These are phyloP conservation scores for Sarocladium strictum DNA, from an alignment of 2,329 filamentous ascomycete genomes.

Conservation along the genomic window DNA sequence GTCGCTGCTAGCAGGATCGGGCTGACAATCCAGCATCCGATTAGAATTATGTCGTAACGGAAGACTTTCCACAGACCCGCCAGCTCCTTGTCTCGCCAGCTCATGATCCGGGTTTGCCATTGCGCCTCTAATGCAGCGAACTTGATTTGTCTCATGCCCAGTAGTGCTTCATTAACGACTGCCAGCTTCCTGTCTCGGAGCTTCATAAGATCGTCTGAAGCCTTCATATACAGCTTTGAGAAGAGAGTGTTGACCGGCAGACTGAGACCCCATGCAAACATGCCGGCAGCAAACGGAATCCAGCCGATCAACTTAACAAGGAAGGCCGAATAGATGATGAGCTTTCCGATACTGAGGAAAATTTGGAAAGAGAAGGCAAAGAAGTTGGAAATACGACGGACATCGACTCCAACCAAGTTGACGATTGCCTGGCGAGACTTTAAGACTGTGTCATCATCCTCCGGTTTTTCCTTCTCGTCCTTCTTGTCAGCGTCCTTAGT, in stretches of 20 bases:
- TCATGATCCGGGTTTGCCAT: conserved; percentile 65
- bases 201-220: conserved; percentile 69
- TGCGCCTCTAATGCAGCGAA: conserved; percentile 70
- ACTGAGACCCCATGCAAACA: conserved; percentile 57
- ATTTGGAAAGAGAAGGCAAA: conserved; percentile 61
- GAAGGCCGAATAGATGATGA: conserved; percentile 61
- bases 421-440: conserved; percentile 63
- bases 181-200: conserved; percentile 69
- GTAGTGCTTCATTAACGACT: conserved; percentile 68
- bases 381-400: conserved; percentile 63
- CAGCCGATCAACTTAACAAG: conserved; percentile 66
- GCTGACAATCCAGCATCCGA: conserved; percentile 66
- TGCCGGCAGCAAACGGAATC: conserved; percentile 59
- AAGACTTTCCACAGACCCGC: conserved; percentile 61
- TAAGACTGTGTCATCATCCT: conserved; percentile 24
- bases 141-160: conserved; percentile 80
- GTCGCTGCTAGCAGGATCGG: conserved; percentile 69
- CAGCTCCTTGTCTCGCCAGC: conserved; percentile 60
- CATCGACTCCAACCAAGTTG: conserved; percentile 74
- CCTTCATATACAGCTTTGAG: conserved; percentile 56
- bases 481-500: conserved; percentile 36
- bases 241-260: conserved; percentile 64
- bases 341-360: conserved; percentile 53
- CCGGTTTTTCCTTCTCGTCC: conserved; percentile 39
- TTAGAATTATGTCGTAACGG: conserved; percentile 53